These are phyloP conservation scores for Yarrowia sp. DNA, from an alignment of 805 yeast species.

Conservation along the genomic window DNA sequence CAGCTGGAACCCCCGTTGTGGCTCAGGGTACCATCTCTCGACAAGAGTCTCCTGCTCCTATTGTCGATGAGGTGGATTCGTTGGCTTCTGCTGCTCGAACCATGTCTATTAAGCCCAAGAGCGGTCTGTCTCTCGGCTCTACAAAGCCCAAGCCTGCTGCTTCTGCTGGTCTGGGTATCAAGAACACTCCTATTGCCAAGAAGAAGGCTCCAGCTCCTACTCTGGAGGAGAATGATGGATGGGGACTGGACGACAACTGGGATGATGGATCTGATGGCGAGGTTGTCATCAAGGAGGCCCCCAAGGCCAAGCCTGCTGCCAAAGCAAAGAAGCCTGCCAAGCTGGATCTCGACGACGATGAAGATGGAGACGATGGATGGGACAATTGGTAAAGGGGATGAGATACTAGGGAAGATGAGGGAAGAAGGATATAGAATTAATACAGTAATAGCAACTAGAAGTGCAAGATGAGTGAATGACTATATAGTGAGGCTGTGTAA, in stretches of 20 bases:
- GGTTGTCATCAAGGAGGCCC: constrained; percentile 30
- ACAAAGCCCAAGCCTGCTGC: constrained; percentile 16
- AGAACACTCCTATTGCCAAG: not conserved
- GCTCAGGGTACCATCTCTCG: constrained; percentile 35
- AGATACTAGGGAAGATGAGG: not conserved
- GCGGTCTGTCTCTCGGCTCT: constrained; percentile 18
- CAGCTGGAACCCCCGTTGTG: constrained; percentile 13
- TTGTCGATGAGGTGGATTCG: constrained; percentile 20
- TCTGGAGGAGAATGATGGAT: constrained; percentile 9
- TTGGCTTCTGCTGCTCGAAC: constrained; percentile 5
- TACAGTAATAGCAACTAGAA: not conserved
- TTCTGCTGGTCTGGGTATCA: constrained; percentile 3
- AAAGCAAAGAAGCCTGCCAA: constrained; percentile 31
- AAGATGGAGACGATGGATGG: constrained; percentile 42
- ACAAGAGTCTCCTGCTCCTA: constrained; percentile 21
- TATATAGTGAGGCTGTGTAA: too few relatives aligned
- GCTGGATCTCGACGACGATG: constrained; percentile 39
- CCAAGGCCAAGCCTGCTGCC: constrained; percentile 25
- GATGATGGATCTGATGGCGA: constrained; percentile 37
- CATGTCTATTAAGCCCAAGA: constrained; percentile 35
- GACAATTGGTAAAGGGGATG: constrained; percentile 22
- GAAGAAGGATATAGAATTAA: not conserved
- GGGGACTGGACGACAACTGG: constrained; percentile 38
- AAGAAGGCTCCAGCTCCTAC: constrained; percentile 23
- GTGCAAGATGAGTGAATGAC: too few relatives aligned